Conservation (phyloP, 306 rosid genomes). For the Quercus rubra region DNA sequence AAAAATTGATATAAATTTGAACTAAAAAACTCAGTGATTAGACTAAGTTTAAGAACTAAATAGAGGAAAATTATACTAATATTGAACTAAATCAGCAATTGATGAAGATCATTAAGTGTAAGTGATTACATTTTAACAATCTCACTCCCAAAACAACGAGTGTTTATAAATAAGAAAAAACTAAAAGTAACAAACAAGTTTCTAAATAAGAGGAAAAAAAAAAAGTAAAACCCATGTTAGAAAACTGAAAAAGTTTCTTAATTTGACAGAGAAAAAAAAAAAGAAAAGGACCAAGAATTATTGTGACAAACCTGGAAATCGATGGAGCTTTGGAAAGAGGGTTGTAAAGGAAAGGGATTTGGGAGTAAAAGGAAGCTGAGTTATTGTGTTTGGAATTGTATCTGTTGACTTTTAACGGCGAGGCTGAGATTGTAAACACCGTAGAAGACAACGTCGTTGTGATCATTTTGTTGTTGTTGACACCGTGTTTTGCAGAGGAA, state of each 20-base stretch:
- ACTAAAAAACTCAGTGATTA: too few relatives aligned
- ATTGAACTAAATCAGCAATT: too few relatives aligned
- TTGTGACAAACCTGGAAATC: conserved; percentile 37
- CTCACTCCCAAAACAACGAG: background rate
- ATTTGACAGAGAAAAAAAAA: background rate
- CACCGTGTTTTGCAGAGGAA: background rate
- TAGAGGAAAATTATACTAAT: too few relatives aligned
- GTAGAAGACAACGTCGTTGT: conserved; percentile 31
- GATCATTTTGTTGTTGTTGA: conserved; percentile 17
- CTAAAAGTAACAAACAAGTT: too few relatives aligned
- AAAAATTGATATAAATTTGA: too few relatives aligned
- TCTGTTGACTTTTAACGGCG: conserved; percentile 19
- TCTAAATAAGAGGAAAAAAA: too few relatives aligned
- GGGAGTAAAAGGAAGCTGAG: conserved; percentile 15
- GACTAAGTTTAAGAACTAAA: background rate
- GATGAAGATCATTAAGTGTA: too few relatives aligned
- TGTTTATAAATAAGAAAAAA: too few relatives aligned
- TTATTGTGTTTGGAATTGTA: background rate
- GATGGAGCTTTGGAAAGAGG: conserved; percentile 26
- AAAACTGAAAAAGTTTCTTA: background rate
- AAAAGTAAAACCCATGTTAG: too few relatives aligned
- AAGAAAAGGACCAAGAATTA: background rate
- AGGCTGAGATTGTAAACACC: conserved; percentile 27
- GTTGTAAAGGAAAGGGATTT: conserved; percentile 11
- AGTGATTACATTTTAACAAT: background rate